A percentile compares a stretch with the other conserved stretches of the same genome.
These are phyloP conservation scores for Eimeria zaria DNA, from an alignment of 169 alveolate species.

Conservation along the genomic window DNA sequence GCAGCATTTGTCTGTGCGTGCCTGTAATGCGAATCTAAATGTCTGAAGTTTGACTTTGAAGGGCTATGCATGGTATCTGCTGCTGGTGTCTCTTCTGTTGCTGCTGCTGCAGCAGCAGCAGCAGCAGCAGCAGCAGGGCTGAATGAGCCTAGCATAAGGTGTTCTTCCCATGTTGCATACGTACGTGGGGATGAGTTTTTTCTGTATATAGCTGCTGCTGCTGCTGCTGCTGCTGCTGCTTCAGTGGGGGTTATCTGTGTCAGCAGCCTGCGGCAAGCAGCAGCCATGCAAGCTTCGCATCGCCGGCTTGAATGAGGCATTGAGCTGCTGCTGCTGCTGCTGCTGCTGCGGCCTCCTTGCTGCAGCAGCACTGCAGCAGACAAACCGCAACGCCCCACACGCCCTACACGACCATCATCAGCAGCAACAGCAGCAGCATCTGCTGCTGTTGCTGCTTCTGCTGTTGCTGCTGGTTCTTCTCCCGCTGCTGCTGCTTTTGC, in stretches of 20 bases:
- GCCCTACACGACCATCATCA: neutral
- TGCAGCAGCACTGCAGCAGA: neutral
- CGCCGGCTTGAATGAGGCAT: neutral
- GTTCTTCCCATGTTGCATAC: neutral
- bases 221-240: neutral
- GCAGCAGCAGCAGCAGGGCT: constrained; percentile 14
- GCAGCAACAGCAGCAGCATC: neutral
- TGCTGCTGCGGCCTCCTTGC: no score
- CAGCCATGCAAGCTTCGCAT: constrained; percentile 52
- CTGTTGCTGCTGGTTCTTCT: no score
- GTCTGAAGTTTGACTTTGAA: neutral
- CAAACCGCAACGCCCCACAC: neutral
- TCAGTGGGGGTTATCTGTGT: constrained; percentile 6
- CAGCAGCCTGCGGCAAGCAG: constrained; percentile 15
- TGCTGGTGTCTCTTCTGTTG: neutral
- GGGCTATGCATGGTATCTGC: neutral
- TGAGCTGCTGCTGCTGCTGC: neutral
- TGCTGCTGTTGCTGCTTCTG: neutral
- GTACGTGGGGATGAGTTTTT: neutral
- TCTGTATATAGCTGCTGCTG: neutral
- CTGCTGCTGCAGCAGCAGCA: neutral
- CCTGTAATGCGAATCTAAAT: neutral
- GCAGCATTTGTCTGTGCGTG: neutral
- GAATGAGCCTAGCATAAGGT: neutral
- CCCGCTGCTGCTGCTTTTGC: no score